Percentiles rank a stretch among this genome's conserved stretches.
Conservation (phyloP, 768 basidiomycete species). For the Cytidiella melzeri region DNA sequence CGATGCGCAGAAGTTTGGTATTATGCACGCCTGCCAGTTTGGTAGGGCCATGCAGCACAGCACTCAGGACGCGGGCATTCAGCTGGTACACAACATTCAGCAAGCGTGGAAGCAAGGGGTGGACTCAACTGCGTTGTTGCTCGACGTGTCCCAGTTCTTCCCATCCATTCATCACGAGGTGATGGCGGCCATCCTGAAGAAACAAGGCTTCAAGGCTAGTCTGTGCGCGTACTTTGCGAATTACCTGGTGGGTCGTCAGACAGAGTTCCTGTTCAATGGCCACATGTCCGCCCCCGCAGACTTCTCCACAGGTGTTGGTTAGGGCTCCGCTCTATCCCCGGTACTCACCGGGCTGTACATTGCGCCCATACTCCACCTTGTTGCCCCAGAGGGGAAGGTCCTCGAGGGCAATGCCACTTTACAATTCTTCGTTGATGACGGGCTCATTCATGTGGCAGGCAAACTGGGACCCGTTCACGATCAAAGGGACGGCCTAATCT, state of each 20-base stretch:
- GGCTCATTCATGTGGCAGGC: conserved; percentile 6
- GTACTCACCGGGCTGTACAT: no score
- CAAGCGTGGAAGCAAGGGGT: no score
- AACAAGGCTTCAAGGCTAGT: no score
- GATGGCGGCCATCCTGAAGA: conserved; percentile 5
- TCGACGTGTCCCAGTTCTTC: no score
- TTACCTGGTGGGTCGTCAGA: conserved; percentile 9
- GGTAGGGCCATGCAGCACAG: conserved; percentile 15
- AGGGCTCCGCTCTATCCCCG: no score
- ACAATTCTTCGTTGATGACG: conserved; percentile 16
- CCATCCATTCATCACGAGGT: conserved; percentile 13
- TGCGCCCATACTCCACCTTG: no score
- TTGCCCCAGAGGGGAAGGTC: not conserved
- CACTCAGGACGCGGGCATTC: no score
- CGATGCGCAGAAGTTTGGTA: no score
- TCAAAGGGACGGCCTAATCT: not conserved
- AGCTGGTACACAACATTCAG: no score
- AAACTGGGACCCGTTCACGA: not conserved
- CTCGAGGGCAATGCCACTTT: not conserved
- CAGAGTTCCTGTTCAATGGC: conserved; percentile 10
- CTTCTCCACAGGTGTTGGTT: conserved; percentile 8
- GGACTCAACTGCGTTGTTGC: conserved; percentile 9
- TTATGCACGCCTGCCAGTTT: conserved; percentile 17
- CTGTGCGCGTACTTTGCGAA: conserved; percentile 9
- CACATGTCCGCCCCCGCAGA: not conserved